Evolutionary conservation across 768 basidiomycete genomes (phyloP).

Genomic region (Glaciozyma martinii): DNA sequence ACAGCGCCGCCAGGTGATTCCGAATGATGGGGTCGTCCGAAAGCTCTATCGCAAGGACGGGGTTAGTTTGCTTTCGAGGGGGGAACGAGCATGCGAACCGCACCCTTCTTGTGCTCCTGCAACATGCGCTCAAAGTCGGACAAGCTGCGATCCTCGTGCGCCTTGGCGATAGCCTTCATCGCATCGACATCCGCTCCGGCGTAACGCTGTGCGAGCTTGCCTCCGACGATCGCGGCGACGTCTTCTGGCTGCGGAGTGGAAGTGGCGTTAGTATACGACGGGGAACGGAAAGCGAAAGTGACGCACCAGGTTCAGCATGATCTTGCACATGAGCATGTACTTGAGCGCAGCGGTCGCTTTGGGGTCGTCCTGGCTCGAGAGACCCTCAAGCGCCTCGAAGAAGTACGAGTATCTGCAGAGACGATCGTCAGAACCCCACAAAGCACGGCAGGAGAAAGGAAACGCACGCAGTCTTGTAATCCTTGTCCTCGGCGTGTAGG

Average conservation of each 20-base stretch:
- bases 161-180: constrained; percentile 88
- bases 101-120: constrained; percentile 73
- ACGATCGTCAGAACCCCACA: no score
- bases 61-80: not conserved
- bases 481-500: constrained; percentile 92
- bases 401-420: constrained; percentile 70
- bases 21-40: constrained; percentile 93
- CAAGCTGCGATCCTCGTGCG: constrained; percentile 84
- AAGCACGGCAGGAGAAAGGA: not conserved
- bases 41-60: constrained; percentile 56
- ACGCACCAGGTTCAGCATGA: constrained; percentile 89
- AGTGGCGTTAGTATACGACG: not conserved
- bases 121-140: constrained; percentile 81
- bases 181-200: constrained; percentile 85
- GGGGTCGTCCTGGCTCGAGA: constrained; percentile 66
- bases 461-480: constrained; percentile 72
- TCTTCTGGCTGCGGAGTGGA: constrained; percentile 68
- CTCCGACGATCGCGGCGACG: constrained; percentile 70
- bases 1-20: constrained; percentile 83
- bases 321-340: constrained; percentile 96
- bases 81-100: not conserved
- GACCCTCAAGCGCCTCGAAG: constrained; percentile 89
- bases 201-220: constrained; percentile 82
- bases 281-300: not conserved
- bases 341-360: constrained; percentile 76